Conservation (phyloP, 192 early-diverging fungal genomes). For the Physocladia obscura region DNA sequence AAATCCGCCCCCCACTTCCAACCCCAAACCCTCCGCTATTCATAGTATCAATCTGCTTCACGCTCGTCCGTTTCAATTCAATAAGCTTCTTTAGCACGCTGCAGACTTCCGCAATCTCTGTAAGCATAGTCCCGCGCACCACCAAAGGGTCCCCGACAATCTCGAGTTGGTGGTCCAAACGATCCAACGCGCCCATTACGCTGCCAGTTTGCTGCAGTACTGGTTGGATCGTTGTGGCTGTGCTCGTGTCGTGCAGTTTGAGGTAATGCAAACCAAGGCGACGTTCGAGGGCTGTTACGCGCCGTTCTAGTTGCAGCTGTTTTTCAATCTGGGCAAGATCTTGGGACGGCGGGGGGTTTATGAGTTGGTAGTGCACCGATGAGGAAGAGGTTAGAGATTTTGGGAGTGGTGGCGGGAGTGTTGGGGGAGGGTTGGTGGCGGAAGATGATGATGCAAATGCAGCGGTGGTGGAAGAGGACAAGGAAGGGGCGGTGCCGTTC, state of each 20-base stretch:
- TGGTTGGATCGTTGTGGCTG: not conserved
- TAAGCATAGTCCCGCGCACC: not conserved
- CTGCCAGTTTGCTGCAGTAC: not conserved
- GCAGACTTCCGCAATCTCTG: not conserved
- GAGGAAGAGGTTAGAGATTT: not conserved
- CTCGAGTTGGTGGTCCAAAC: conserved; percentile 7
- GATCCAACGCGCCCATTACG: conserved; percentile 9
- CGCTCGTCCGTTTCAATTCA: not conserved
- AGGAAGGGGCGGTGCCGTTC: not conserved
- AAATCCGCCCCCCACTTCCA: not conserved
- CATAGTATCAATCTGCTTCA: not conserved
- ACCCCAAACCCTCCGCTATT: not conserved
- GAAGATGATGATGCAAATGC: not conserved
- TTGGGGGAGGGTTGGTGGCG: not conserved
- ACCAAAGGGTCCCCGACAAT: not conserved
- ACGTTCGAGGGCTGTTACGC: conserved; percentile 7
- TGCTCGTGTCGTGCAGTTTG: conserved; percentile 5
- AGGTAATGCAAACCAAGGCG: conserved; percentile 15
- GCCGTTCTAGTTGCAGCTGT: not conserved
- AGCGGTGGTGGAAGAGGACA: too few species aligned
- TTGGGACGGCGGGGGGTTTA: not conserved
- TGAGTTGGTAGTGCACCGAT: conserved; percentile 5
- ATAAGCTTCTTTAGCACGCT: not conserved
- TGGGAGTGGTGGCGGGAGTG: not conserved
- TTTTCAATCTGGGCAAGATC: not conserved